Conservation (phyloP, 495 filamentous ascomycete genomes). For the Cercophora samala region DNA sequence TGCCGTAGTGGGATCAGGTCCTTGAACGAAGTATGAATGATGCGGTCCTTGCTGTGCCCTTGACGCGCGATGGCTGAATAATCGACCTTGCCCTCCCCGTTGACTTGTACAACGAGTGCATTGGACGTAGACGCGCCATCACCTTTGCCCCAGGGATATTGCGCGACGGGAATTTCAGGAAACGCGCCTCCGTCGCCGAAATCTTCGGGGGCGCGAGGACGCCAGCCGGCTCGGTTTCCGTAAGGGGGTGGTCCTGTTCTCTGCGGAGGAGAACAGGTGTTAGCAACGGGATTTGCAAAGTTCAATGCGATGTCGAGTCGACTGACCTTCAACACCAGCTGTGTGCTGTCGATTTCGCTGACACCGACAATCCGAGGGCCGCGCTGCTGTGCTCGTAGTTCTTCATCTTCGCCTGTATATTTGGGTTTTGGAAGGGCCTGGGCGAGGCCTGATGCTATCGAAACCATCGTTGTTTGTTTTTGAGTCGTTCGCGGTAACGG, state of each 20-base stretch:
- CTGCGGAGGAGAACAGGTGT: constrained; percentile 38
- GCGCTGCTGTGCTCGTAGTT: constrained; percentile 69
- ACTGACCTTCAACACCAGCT: constrained; percentile 76
- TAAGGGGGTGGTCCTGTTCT: constrained; percentile 84
- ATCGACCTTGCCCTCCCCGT: constrained; percentile 87
- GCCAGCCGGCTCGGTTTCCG: constrained; percentile 79
- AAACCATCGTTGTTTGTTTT: constrained; percentile 51
- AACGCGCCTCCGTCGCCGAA: constrained; percentile 97
- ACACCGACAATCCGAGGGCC: constrained; percentile 76
- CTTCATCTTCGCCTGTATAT: constrained; percentile 81
- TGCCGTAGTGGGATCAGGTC: constrained; percentile 94
- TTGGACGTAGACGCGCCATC: constrained; percentile 66
- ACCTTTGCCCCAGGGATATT: constrained; percentile 93
- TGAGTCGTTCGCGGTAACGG: not conserved
- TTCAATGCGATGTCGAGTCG: not conserved
- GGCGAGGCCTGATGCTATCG: constrained; percentile 71
- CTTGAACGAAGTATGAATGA: constrained; percentile 93
- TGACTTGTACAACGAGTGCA: constrained; percentile 86
- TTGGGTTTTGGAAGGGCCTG: constrained; percentile 85
- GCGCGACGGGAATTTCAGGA: constrained; percentile 88
- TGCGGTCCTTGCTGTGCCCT: constrained; percentile 76
- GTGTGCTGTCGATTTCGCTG: constrained; percentile 75
- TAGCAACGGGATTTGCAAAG: constrained; percentile 14
- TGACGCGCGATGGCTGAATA: constrained; percentile 94
- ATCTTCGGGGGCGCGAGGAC: constrained; percentile 80